phyloP scores from a whole-genome alignment of 257 asterid genomes.

The Nicotiana noctiflora region DNA sequence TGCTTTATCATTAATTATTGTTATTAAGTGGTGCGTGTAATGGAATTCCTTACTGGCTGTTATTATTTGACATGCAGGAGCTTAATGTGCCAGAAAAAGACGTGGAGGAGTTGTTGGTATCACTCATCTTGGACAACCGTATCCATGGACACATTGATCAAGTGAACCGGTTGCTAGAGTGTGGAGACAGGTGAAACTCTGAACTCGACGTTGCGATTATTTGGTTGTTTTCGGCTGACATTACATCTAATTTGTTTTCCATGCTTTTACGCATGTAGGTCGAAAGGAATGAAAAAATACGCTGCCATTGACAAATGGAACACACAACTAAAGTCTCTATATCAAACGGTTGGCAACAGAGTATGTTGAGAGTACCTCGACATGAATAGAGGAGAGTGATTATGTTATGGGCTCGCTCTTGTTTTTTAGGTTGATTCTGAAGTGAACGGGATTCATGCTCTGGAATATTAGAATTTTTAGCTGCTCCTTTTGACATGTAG shows the following conservation, averaged over 20 bases:
- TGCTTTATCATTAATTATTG: neutral
- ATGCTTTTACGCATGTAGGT: slow-evolving; percentile 30
- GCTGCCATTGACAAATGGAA: slow-evolving; percentile 93
- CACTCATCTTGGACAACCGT: slow-evolving; percentile 87
- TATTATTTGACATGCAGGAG: slow-evolving; percentile 43
- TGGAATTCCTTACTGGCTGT: neutral
- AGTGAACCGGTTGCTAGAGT: slow-evolving; percentile 82
- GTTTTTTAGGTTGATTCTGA: neutral
- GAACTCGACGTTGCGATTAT: neutral
- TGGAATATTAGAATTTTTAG: neutral
- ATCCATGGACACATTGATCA: slow-evolving; percentile 92
- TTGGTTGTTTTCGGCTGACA: neutral
- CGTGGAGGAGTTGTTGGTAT: slow-evolving; percentile 84
- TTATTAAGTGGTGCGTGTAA: neutral
- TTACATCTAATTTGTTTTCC: neutral
- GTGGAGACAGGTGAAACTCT: slow-evolving; percentile 80
- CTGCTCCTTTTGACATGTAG: neutral
- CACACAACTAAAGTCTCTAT: slow-evolving; percentile 79
- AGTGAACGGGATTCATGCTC: neutral
- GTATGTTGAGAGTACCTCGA: slow-evolving; percentile 42
- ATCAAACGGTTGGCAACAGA: slow-evolving; percentile 69
- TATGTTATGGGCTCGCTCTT: neutral
- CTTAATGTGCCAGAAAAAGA: slow-evolving; percentile 97
- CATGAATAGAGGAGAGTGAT: neutral
- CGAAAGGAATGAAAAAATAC: slow-evolving; percentile 92